phyloP scores from a whole-genome alignment of 352 stramenopile genomes.

The Globisporangium cederbergense region DNA sequence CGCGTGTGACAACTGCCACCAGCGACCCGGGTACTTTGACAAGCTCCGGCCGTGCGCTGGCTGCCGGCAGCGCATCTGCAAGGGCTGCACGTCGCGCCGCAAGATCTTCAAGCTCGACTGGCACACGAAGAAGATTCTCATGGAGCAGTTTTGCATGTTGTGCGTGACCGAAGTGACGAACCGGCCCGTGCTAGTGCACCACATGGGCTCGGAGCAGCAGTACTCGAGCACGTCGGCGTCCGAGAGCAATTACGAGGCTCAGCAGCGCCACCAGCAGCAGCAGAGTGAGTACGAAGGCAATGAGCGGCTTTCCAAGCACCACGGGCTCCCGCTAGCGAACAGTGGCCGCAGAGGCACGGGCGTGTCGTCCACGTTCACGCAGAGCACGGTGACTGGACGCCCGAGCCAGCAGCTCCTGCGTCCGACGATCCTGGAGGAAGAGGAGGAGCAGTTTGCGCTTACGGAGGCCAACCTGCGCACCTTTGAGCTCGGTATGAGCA shows the following conservation, averaged over 20 bases:
- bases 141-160: constrained; percentile 17
- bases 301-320: constrained; percentile 12
- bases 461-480: constrained; percentile 18
- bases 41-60: constrained; percentile 30
- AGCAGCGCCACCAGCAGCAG: not conserved
- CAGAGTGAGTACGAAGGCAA: constrained; percentile 15
- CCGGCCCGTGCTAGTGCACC: not conserved
- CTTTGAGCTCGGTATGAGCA: constrained; percentile 14
- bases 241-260: constrained; percentile 11
- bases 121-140: constrained; percentile 12
- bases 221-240: constrained; percentile 7
- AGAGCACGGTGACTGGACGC: not conserved
- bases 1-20: constrained; percentile 30
- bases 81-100: constrained; percentile 22
- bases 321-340: not conserved
- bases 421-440: constrained; percentile 9
- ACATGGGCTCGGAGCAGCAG: not conserved
- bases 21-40: constrained; percentile 22
- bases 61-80: constrained; percentile 43
- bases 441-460: constrained; percentile 10
- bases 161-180: constrained; percentile 18
- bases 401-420: constrained; percentile 3
- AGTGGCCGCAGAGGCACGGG: not conserved
- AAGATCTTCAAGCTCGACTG: constrained; percentile 21
- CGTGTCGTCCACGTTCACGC: constrained; percentile 16